Base-by-base conservation (phyloP, 768 basidiomycete genomes). In the Dioszegia aurantiaca region DNA sequence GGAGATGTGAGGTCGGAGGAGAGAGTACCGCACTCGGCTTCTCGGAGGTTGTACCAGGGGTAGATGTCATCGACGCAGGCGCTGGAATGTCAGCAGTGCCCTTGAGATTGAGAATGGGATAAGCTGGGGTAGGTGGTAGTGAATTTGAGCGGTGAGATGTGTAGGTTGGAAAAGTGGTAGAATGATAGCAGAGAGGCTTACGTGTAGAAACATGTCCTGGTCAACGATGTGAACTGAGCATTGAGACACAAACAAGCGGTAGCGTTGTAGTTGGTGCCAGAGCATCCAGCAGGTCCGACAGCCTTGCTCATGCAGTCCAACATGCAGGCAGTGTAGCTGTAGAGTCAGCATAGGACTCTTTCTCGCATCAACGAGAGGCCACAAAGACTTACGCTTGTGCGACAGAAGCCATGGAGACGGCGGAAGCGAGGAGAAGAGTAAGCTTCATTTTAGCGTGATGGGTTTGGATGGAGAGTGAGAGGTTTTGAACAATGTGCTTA, bases 181-280 rank as follows among this genome's bases (percentile, higher is more conserved):
- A 24, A n/a, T n/a, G 44, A 26, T 42, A n/a, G 8, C 12, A 27
- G 30, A n/a, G 19, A 42, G 14, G 24, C 52, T 40, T 28, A 54
- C 52, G 52, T 54, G 39, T 54, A 54, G 23, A 40, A 54, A 24
- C 52, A 54, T 6, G 52, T 54, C 26, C 52, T 39, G 37, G 52
- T 54, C 19, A 39, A 21, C 6, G 52, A 23, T 14, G 26, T 26
- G 39, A 54, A 54, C 17, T 54, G 31, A 19, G 52, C 52, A 26
- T 54, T 54, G 6, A 36, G 33, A 28, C 52, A 54, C 12, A 54
- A 14, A 41, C 52, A 54, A 8, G 33, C 14, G 27, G 39, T 42
- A 17, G 30, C 37, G 39, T 54, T 54, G 52, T 54, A 54, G 39
- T 54, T 42, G 3, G 52, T 17, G 21, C 16, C 11, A 19, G 6